These are phyloP conservation scores for Rhipidocladum racemiflorum DNA, from an alignment of 176 grass and related monocot genomes.

Conservation along the genomic window DNA sequence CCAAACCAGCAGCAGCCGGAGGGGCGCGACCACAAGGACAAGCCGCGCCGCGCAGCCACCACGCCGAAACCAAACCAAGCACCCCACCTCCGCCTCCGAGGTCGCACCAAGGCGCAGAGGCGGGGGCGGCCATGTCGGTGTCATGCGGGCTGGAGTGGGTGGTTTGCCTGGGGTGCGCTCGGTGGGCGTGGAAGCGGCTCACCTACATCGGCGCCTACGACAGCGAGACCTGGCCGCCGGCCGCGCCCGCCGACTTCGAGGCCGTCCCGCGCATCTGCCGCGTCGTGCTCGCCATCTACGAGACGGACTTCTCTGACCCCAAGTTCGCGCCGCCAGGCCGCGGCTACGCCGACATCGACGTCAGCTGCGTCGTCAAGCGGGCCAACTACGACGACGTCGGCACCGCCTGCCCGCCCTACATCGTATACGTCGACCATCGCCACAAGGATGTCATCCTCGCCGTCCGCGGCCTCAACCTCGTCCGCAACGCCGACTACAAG, in stretches of 20 bases:
- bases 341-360: constrained; percentile 45
- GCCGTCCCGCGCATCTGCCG: constrained; percentile 77
- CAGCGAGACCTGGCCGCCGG: constrained; percentile 89
- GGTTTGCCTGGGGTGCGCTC: constrained; percentile 73
- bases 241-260: constrained; percentile 60
- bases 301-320: constrained; percentile 52
- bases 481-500: constrained; percentile 92
- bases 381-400: constrained; percentile 55
- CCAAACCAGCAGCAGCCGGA: neutral
- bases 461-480: constrained; percentile 91
- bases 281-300: constrained; percentile 74
- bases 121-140: constrained; percentile 67
- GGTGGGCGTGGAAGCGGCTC: constrained; percentile 90
- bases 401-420: constrained; percentile 63
- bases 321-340: constrained; percentile 47
- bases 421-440: constrained; percentile 62
- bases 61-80: neutral
- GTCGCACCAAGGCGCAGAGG: neutral
- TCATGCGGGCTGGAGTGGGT: constrained; percentile 88
- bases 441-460: constrained; percentile 79
- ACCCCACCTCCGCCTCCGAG: neutral
- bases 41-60: neutral
- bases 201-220: constrained; percentile 98
- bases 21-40: neutral
- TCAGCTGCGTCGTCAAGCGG: constrained; percentile 44